Conservation (phyloP, 495 filamentous ascomycete species). For the Parachaetomium inaequale region DNA sequence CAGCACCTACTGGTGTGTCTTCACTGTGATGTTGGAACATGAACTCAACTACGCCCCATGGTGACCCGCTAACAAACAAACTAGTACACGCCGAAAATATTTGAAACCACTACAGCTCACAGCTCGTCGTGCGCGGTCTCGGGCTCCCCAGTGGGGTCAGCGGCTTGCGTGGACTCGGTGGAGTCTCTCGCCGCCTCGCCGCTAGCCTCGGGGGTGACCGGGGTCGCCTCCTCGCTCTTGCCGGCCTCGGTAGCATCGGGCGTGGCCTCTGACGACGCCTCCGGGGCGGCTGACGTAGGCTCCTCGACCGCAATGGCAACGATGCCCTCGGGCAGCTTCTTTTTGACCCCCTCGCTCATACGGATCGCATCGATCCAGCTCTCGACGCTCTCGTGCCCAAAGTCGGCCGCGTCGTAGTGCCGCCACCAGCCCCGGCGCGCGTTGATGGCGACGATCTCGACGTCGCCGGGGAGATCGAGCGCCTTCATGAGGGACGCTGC, state of each 20-base stretch:
- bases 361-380: slow-evolving; percentile 84
- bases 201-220: slow-evolving; percentile 39
- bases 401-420: slow-evolving; percentile 58
- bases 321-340: slow-evolving; percentile 72
- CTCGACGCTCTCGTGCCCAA: slow-evolving; percentile 61
- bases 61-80: slow-evolving; percentile 6
- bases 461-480: slow-evolving; percentile 56
- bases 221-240: slow-evolving; percentile 25
- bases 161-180: slow-evolving; percentile 23
- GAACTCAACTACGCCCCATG: not conserved
- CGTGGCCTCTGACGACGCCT: slow-evolving; percentile 36
- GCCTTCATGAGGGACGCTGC: slow-evolving; percentile 53
- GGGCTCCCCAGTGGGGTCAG: slow-evolving; percentile 32
- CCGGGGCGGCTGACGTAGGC: slow-evolving; percentile 34
- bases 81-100: not conserved
- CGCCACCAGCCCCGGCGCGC: slow-evolving; percentile 83
- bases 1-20: not conserved
- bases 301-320: slow-evolving; percentile 58
- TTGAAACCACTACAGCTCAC: slow-evolving; percentile 17
- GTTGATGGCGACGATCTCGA: slow-evolving; percentile 77
- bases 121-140: slow-evolving; percentile 46
- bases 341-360: slow-evolving; percentile 78
- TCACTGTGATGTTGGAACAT: not conserved
- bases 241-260: slow-evolving; percentile 38
- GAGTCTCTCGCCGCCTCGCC: slow-evolving; percentile 29